phyloP scores from a whole-genome alignment of 2,329 filamentous ascomycete genomes.

The Aspergillus melleus region DNA sequence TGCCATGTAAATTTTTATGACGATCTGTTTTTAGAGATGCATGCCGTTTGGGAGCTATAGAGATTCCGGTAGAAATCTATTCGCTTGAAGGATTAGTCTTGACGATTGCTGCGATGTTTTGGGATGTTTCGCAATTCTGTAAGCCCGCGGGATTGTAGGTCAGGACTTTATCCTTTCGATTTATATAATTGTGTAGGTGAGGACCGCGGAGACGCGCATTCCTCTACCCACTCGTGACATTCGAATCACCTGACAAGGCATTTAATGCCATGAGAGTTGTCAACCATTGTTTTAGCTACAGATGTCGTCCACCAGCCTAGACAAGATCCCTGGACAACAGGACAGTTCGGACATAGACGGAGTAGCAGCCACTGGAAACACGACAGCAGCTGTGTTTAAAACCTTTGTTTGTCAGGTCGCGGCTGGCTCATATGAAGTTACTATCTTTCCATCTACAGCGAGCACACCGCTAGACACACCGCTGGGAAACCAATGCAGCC shows the following conservation, averaged over 20 bases:
- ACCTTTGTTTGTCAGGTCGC: neutral
- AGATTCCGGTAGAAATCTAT: constrained; percentile 18
- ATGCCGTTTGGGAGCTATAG: constrained; percentile 19
- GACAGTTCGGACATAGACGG: neutral
- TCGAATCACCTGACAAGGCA: neutral
- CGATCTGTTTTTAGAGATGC: constrained; percentile 16
- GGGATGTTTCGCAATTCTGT: neutral
- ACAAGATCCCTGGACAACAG: neutral
- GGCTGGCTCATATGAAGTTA: neutral
- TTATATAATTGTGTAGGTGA: neutral
- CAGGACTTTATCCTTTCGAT: neutral
- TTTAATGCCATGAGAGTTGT: neutral
- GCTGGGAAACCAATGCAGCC: no score
- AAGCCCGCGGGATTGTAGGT: neutral
- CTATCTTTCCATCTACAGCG: no score
- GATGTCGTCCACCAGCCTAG: no score
- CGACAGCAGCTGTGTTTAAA: neutral
- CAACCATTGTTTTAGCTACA: neutral
- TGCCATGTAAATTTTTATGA: constrained; percentile 20
- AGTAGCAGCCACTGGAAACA: neutral
- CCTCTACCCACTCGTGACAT: neutral
- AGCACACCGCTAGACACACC: no score
- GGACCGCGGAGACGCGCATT: neutral
- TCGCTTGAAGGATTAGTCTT: neutral
- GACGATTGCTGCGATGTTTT: neutral